Evolutionary conservation across 306 rosid species (phyloP).

Genomic region (Lathyrus tuberosus): DNA sequence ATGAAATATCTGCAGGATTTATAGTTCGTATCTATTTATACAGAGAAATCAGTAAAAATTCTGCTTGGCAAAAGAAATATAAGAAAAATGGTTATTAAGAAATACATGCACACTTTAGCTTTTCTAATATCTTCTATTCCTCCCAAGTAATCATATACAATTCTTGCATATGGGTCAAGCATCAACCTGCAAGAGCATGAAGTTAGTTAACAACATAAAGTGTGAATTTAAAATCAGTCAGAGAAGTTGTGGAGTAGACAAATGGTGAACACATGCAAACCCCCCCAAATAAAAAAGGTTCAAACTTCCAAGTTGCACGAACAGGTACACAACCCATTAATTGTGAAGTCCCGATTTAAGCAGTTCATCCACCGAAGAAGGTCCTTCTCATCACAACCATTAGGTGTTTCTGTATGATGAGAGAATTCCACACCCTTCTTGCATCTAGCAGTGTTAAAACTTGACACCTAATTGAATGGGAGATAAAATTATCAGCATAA

Average conservation of each 20-base stretch:
- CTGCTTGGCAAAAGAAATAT: slow-evolving; percentile 38
- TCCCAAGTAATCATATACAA: slow-evolving; percentile 69
- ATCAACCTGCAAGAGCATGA: slow-evolving; percentile 59
- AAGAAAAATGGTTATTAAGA: slow-evolving; percentile 47
- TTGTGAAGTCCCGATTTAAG: slow-evolving; percentile 73
- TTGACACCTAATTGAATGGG: slow-evolving; percentile 61
- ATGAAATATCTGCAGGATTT: slow-evolving; percentile 66
- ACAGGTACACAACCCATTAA: slow-evolving; percentile 65
- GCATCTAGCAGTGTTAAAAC: slow-evolving; percentile 55
- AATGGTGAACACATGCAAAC: background rate
- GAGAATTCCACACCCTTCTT: slow-evolving; percentile 37
- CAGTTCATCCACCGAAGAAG: slow-evolving; percentile 74
- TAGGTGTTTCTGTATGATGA: slow-evolving; percentile 40
- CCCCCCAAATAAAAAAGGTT: background rate
- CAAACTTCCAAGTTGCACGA: slow-evolving; percentile 22
- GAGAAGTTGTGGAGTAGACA: slow-evolving; percentile 18
- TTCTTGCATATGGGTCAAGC: slow-evolving; percentile 66
- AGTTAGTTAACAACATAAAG: slow-evolving; percentile 5
- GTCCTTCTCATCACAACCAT: slow-evolving; percentile 58
- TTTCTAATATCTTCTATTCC: slow-evolving; percentile 72
- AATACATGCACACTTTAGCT: slow-evolving; percentile 62
- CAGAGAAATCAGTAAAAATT: slow-evolving; percentile 44
- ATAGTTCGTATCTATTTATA: slow-evolving; percentile 67
- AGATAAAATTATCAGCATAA: slow-evolving; percentile 24
- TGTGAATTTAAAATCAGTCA: slow-evolving; percentile 13